Evolutionary conservation across 1,139 yeast genomes (phyloP).

Genomic region (Hanseniaspora gamundiae): DNA sequence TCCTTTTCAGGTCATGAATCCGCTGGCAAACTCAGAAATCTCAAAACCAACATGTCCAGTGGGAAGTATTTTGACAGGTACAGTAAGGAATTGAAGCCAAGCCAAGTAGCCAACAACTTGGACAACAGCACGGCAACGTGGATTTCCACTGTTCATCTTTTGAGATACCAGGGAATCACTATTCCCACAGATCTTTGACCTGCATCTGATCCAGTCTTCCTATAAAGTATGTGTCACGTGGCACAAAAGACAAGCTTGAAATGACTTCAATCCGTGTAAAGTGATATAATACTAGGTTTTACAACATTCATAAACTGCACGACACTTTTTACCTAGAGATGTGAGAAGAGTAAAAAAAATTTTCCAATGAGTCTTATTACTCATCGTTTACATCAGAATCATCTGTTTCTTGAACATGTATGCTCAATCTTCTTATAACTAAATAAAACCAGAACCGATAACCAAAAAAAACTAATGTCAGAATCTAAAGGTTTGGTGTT

Average conservation of each 20-base stretch:
- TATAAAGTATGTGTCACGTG: too few relatives aligned
- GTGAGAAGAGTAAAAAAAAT: neutral
- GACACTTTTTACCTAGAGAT: too few relatives aligned
- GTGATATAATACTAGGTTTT: too few relatives aligned
- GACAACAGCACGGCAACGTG: constrained; percentile 61
- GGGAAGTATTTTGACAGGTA: constrained; percentile 58
- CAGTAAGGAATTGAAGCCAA: constrained; percentile 44
- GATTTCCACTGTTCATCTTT: constrained; percentile 69
- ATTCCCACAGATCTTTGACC: constrained; percentile 2
- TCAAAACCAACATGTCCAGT: constrained; percentile 12
- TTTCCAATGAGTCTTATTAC: neutral
- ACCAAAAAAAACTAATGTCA: constrained; percentile 1
- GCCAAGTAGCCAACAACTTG: constrained; percentile 45
- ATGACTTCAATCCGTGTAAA: neutral
- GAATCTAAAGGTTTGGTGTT: constrained; percentile 23
- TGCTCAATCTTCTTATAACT: neutral
- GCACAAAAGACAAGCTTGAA: too few relatives aligned
- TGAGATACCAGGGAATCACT: constrained; percentile 37
- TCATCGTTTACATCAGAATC: neutral
- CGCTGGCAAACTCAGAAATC: neutral
- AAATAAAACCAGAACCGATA: neutral
- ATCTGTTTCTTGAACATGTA: neutral
- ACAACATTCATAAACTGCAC: too few relatives aligned
- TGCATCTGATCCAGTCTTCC: too few relatives aligned
- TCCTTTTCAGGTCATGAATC: neutral